Conservation (phyloP, 176 grass and related monocot genomes). For the Leersia perrieri region DNA sequence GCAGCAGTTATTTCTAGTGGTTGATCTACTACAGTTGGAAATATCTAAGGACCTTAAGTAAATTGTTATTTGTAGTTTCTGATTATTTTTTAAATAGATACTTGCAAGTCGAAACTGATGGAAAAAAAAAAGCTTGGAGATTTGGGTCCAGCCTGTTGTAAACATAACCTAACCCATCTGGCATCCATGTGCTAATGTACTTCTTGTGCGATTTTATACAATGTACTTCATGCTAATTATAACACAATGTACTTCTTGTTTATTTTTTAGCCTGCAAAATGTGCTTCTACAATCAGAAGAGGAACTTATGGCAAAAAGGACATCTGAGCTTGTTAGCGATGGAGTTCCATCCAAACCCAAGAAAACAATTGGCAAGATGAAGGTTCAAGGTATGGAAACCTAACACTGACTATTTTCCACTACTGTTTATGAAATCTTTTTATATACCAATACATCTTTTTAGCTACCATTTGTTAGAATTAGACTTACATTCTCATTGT, state of each 20-base stretch:
- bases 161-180: conserved; percentile 3
- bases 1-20: background rate
- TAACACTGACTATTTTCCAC: background rate
- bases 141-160: background rate
- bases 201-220: too few species aligned
- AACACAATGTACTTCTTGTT: conserved; percentile 13
- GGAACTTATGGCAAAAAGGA: conserved; percentile 74
- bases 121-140: too few species aligned
- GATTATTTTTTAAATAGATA: background rate
- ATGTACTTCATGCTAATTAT: background rate
- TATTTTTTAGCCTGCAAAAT: conserved; percentile 73
- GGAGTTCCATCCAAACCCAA: conserved; percentile 82
- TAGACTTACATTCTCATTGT: background rate
- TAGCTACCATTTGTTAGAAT: background rate
- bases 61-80: conserved; percentile 4
- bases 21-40: conserved; percentile 11
- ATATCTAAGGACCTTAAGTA: background rate
- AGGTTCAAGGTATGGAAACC: conserved; percentile 79
- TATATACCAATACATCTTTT: background rate
- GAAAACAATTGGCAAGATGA: conserved; percentile 95
- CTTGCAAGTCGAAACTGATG: background rate
- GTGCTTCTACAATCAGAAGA: conserved; percentile 93
- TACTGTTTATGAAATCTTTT: conserved; percentile 4
- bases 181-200: background rate
- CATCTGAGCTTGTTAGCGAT: conserved; percentile 78